phyloP scores from a whole-genome alignment of 352 stramenopile genomes.

The Pythium myriotylum region DNA sequence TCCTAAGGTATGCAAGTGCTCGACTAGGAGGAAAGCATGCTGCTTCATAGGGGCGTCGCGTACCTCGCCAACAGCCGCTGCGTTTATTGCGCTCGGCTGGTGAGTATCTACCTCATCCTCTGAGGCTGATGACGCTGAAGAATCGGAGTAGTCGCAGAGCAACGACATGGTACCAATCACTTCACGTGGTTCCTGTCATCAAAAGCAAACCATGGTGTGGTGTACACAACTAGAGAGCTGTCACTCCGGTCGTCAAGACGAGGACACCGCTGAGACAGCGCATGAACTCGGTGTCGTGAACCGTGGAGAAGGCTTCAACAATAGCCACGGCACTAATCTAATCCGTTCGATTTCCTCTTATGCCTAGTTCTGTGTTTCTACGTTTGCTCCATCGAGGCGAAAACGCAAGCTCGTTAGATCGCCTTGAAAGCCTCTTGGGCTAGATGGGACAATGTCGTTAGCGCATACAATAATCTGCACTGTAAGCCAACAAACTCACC shows the following conservation, averaged over 20 bases:
- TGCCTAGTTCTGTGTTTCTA: no score
- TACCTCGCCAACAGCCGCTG: not conserved
- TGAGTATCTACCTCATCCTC: constrained; percentile 30
- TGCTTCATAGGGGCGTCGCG: no score
- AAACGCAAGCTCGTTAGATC: no score
- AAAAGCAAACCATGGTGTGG: not conserved
- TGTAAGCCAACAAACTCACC: constrained; percentile 18
- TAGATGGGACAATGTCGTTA: constrained; percentile 7
- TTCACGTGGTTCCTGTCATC: not conserved
- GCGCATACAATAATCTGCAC: no score
- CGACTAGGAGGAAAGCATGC: no score
- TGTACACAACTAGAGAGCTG: no score
- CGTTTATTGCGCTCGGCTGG: not conserved
- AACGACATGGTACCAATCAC: constrained; percentile 39
- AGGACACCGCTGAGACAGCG: no score
- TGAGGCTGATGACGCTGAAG: constrained; percentile 37
- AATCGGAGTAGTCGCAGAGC: constrained; percentile 67
- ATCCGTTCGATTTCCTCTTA: no score
- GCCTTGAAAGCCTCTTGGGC: constrained; percentile 31
- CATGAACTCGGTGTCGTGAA: no score
- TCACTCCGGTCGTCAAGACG: no score
- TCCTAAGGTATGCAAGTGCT: constrained; percentile 3
- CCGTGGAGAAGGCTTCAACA: not conserved
- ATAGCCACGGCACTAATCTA: not conserved
- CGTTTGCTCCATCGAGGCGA: no score